Evolutionary conservation across 225 moss, liverwort and hornwort genomes (phyloP).

Genomic region (Bryum argenteum): DNA sequence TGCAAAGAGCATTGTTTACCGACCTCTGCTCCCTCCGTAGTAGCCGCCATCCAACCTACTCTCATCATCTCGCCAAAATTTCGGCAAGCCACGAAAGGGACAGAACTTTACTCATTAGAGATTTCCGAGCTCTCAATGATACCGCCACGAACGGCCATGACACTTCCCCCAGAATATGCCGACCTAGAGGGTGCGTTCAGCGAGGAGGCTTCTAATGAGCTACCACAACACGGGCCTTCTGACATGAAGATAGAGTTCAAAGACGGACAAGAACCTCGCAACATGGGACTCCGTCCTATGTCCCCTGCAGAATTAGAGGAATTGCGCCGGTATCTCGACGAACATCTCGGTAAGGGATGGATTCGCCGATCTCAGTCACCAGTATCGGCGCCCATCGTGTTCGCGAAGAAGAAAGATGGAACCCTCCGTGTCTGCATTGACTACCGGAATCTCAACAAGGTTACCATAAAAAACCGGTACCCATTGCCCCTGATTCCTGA

Average conservation of each 20-base stretch:
- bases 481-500: not conserved
- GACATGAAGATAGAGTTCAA: too few species aligned
- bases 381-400: too few species aligned
- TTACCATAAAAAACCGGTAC: not conserved
- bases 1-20: not conserved
- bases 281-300: too few species aligned
- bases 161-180: not conserved
- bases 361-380: too few species aligned
- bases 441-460: not conserved
- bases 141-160: not conserved
- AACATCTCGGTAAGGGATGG: too few species aligned
- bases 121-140: not conserved
- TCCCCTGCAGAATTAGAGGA: too few species aligned
- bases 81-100: not conserved
- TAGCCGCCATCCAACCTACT: not conserved
- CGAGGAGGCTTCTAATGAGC: too few species aligned
- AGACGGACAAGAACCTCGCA: too few species aligned
- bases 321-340: too few species aligned
- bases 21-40: too few species aligned
- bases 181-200: not conserved
- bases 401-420: not conserved
- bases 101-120: not conserved
- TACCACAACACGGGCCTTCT: too few species aligned
- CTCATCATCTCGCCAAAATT: not conserved
- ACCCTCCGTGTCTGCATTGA: not conserved